A percentile compares a stretch with the other conserved stretches of the same genome.
Conservation (phyloP, 345 rosid genomes). For the Gossypium bickii region DNA sequence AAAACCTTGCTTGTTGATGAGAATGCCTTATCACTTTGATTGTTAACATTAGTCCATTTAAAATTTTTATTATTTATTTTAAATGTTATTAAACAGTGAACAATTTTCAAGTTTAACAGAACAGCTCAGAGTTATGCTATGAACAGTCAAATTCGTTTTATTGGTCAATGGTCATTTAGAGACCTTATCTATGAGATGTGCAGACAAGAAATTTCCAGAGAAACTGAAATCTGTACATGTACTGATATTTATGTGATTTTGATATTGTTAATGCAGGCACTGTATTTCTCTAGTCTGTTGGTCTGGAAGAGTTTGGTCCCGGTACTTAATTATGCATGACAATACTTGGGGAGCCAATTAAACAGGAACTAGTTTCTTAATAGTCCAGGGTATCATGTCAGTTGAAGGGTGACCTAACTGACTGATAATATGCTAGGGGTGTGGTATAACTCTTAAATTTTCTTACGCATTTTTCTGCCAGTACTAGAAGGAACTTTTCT, state of each 20-base stretch:
- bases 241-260: not conserved
- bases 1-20: not conserved
- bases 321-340: not conserved
- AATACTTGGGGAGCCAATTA: constrained; percentile 1
- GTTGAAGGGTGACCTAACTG: not conserved
- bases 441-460: not conserved
- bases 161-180: not conserved
- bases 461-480: not conserved
- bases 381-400: constrained; percentile 5
- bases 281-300: not conserved
- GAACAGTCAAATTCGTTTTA: not conserved
- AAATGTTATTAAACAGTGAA: not conserved
- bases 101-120: not conserved
- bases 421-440: not conserved
- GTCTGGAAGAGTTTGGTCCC: not conserved
- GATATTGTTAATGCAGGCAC: not conserved
- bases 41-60: not conserved
- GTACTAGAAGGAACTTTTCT: not conserved
- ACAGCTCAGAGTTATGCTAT: not conserved
- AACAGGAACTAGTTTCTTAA: not conserved
- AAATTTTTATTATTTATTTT: not conserved
- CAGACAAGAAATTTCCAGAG: not conserved
- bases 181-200: not conserved
- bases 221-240: not conserved
- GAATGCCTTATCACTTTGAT: not conserved